Evolutionary conservation across 495 filamentous ascomycete species (phyloP), one percentile per base, ranked within the genome.

Genomic region (Penicillium coprophilum): DNA sequence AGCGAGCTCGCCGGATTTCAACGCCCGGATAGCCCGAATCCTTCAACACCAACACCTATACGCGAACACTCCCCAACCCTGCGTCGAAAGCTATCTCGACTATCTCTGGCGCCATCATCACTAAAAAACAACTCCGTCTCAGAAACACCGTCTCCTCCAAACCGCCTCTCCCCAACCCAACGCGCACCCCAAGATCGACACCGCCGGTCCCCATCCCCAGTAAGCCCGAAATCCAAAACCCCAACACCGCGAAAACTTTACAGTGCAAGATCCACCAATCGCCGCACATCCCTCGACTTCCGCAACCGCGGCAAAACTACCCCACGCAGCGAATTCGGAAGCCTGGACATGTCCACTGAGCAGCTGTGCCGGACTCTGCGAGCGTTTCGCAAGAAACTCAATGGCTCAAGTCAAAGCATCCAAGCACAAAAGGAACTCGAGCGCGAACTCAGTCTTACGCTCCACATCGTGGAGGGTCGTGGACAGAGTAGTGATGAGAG

Each of bases 331-430:
- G 82, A 83, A 23, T 85, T 84, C 56, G 86, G 87, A 9, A 82
- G 79, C 48, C 76, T 96, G 6, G 85, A 85, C 62, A 83, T 84
- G 71, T 85, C 88, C 7, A 93, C 89, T 1, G 89, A 94, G 60
- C 87, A 92, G 57, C 77, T 91, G 0, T 91, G 87, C 60, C 87
- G 88, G 24, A 86, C 86, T 6, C 78, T 98, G 7, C 84, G 87
- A 47, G 82, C 86, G 2, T 97, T 95, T 64, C 82, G 94, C 15
- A 93, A 91, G 72, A 90, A 90, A 64, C 80, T 96, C 8, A 71
- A 82, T 21, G 84, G 83, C 12, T 82, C 81, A 12, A 72, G 80
- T 2, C 83, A 92, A 38, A 80, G 80, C 28, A 73, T 84, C 12
- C 87, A 91, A 49, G 70, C 83, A 3, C 71, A 88, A 19, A 82